These are phyloP conservation scores for Mucor piriformis DNA, from an alignment of 371 early-diverging fungal species.

Conservation along the genomic window DNA sequence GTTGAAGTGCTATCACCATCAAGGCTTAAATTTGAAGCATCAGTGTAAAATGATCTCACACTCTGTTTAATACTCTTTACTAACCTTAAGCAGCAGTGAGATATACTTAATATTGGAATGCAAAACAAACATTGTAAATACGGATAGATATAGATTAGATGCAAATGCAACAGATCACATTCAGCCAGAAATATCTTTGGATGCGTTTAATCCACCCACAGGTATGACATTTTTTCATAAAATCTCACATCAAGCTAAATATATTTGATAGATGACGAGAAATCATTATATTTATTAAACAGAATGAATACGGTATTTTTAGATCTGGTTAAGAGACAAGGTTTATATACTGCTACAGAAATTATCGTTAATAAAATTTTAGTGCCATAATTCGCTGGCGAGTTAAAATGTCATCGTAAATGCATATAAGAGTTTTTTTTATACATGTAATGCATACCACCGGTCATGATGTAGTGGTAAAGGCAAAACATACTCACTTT, in stretches of 20 bases:
- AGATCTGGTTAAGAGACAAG: neutral
- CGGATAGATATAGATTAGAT: neutral
- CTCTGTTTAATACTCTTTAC: too few species aligned
- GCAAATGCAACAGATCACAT: constrained; percentile 3
- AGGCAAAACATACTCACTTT: too few species aligned
- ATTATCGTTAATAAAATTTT: constrained; percentile 5
- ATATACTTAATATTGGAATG: constrained; percentile 17
- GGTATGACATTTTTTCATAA: neutral
- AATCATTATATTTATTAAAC: neutral
- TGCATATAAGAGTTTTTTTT: too few species aligned
- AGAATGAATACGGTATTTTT: neutral
- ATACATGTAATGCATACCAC: too few species aligned
- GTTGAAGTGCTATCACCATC: constrained; percentile 18
- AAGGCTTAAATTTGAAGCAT: constrained; percentile 25
- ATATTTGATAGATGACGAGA: neutral
- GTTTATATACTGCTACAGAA: constrained; percentile 3
- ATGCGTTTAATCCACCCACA: neutral
- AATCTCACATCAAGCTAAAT: neutral
- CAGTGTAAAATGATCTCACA: too few species aligned
- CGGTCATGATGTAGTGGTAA: too few species aligned
- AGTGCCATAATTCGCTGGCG: neutral
- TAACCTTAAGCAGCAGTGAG: neutral
- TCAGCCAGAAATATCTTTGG: neutral
- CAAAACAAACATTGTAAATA: constrained; percentile 3
- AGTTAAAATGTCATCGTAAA: too few species aligned